Percentiles rank a stretch among this genome's conserved stretches.
Evolutionary conservation across 2,329 filamentous ascomycete genomes (phyloP).

Genomic region (Tolypocladium paradoxum): DNA sequence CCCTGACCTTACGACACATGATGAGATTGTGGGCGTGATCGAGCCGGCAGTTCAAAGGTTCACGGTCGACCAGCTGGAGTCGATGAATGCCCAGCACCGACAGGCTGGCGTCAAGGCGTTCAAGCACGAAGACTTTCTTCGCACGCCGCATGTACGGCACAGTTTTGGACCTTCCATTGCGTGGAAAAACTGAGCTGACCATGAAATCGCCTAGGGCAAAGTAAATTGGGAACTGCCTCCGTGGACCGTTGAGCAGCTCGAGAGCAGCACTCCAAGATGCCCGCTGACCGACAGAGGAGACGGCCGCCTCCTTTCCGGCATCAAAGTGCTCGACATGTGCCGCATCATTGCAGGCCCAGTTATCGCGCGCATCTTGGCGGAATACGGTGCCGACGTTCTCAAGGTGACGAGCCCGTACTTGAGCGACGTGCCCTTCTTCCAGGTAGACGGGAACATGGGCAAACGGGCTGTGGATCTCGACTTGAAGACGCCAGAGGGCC

Average conservation of each 20-base stretch:
- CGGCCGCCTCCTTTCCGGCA: constrained; percentile 37
- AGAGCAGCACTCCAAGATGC: constrained; percentile 35
- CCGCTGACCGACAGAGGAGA: constrained; percentile 19
- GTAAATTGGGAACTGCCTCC: constrained; percentile 29
- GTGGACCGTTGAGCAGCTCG: constrained; percentile 39
- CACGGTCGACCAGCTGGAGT: constrained; percentile 44
- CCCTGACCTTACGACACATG: constrained; percentile 50
- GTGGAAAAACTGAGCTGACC: neutral
- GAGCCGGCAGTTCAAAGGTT: constrained; percentile 46
- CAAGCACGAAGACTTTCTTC: constrained; percentile 47
- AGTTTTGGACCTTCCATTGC: neutral
- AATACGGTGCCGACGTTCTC: constrained; percentile 64
- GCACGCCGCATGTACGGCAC: constrained; percentile 32
- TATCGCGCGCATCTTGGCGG: constrained; percentile 59
- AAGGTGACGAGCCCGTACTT: constrained; percentile 58
- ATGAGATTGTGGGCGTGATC: constrained; percentile 46
- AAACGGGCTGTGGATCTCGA: constrained; percentile 57
- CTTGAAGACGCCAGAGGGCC: constrained; percentile 43
- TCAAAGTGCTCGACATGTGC: constrained; percentile 65
- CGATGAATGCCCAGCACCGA: constrained; percentile 39
- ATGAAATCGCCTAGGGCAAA: constrained; percentile 28
- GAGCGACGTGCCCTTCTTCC: constrained; percentile 63
- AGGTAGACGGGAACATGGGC: constrained; percentile 61
- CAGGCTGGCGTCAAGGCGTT: constrained; percentile 52
- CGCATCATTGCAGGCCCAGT: constrained; percentile 68